Conservation (phyloP, 2,329 filamentous ascomycete genomes). For the Curvularia hawaiiensis region DNA sequence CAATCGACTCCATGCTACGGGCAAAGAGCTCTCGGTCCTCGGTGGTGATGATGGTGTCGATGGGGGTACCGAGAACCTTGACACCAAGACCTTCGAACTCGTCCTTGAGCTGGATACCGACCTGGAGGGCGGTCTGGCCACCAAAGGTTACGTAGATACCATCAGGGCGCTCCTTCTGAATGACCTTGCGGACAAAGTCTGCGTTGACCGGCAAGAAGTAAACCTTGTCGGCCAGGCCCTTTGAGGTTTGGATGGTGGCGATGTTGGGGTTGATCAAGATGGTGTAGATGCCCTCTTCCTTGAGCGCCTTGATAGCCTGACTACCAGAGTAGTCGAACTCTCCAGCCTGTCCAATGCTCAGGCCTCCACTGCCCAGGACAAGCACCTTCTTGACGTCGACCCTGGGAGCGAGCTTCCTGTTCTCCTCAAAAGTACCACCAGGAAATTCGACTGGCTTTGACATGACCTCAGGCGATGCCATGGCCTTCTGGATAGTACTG, state of each 20-base stretch:
- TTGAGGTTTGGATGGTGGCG: slow-evolving; percentile 97
- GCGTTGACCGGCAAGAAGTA: slow-evolving; percentile 98
- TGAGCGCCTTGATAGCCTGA: slow-evolving; percentile 97
- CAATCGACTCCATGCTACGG: slow-evolving; percentile 97
- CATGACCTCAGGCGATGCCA: slow-evolving; percentile 70
- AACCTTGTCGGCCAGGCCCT: slow-evolving; percentile 96
- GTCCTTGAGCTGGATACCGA: slow-evolving; percentile 96
- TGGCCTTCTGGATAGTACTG: slow-evolving; percentile 74
- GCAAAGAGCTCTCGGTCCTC: slow-evolving; percentile 98
- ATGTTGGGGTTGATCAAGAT: slow-evolving; percentile 99
- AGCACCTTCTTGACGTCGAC: slow-evolving; percentile 93
- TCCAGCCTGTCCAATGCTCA: slow-evolving; percentile 96
- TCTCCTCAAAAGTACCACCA: slow-evolving; percentile 80
- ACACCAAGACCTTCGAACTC: slow-evolving; percentile 94
- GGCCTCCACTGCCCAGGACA: slow-evolving; percentile 89
- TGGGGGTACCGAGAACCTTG: slow-evolving; percentile 92
- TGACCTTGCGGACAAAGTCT: slow-evolving; percentile 97
- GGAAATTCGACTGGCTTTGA: slow-evolving; percentile 81
- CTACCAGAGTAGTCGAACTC: slow-evolving; percentile 99
- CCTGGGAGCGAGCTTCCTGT: slow-evolving; percentile 74
- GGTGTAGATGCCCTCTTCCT: slow-evolving; percentile 97
- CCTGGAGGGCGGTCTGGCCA: slow-evolving; percentile 94
- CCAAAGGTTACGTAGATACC: slow-evolving; percentile 98
- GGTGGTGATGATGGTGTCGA: slow-evolving; percentile 97
- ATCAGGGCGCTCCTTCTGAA: slow-evolving; percentile 90